Evolutionary conservation across 352 stramenopile genomes (phyloP), one percentile per base, ranked within the genome.

Genomic region (Globisporangium orthogonon): DNA sequence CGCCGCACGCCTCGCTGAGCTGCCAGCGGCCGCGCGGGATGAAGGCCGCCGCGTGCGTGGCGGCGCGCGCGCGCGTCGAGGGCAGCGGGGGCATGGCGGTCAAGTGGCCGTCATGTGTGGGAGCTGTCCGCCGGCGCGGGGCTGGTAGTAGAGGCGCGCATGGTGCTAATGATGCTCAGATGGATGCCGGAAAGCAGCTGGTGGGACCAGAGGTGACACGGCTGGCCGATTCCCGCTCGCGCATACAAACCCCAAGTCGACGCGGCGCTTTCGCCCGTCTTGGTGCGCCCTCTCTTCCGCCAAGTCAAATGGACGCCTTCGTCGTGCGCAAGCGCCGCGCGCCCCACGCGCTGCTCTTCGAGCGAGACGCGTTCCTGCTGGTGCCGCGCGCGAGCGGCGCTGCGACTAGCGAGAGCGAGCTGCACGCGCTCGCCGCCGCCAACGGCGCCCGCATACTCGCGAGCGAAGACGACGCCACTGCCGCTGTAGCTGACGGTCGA

Each of bases 11-110:
- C 31, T 69, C 60, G 39, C 78, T 66, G 33, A 86, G 66, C 53
- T 86, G 74, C 83, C 83, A 91, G 30, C 63, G 73, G 11, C 61
- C 56, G 56, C 73, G 73, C 52, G 78, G 76, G 59, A 80, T 83
- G 60, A 87, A 87, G 30, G 75, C 55, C 45, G 76, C 69, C 61
- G 67, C 63, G 11, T 28, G 45, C 28, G 18, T 15, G 35, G 15
- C 39, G 18, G 47, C 18, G 44, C 39, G 35, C 4, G 14, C 39
- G 13, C 33, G 37, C 31, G 23, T 40, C 49, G 43, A 33, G 35
- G 15, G 47, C 29, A 29, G 39, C 52, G n/a, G 64, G 17, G 28
- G 40, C 54, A 62, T 63, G 52, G 37, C 37, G 37, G 37, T 43
- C 37, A 43, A 43, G 37, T 43, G 37, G 37, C 37, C 37, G 37